phyloP scores from a whole-genome alignment of 2,329 filamentous ascomycete genomes.

The Bipolaris zeicola region DNA sequence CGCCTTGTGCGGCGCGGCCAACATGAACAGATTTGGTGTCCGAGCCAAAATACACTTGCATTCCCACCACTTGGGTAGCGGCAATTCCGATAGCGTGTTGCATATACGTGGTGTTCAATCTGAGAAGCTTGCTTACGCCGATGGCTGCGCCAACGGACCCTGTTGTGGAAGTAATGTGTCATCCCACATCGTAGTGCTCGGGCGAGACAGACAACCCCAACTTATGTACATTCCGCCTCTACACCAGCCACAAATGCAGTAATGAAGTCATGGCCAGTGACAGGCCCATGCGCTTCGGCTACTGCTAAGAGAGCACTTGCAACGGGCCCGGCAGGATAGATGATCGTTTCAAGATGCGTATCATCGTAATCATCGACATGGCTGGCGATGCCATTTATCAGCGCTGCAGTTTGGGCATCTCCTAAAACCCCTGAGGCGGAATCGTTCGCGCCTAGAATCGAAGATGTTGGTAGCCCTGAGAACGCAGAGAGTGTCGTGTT shows the following conservation, averaged over 20 bases:
- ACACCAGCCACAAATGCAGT: background rate
- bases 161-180: background rate
- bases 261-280: background rate
- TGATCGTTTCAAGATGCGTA: background rate
- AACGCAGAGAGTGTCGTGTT: background rate
- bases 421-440: background rate
- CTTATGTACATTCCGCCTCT: background rate
- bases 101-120: background rate
- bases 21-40: background rate
- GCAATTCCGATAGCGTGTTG: background rate
- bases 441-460: background rate
- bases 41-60: background rate
- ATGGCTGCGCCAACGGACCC: background rate
- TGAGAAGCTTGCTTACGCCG: background rate
- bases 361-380: background rate
- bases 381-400: background rate
- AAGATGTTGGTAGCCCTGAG: background rate
- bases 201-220: background rate
- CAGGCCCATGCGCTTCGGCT: background rate
- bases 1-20: background rate
- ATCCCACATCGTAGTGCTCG: background rate
- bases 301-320: background rate
- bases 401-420: background rate
- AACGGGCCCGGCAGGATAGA: background rate
- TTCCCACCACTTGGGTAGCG: background rate